Evolutionary conservation across 805 yeast species (phyloP).

Genomic region (Candida argentea): DNA sequence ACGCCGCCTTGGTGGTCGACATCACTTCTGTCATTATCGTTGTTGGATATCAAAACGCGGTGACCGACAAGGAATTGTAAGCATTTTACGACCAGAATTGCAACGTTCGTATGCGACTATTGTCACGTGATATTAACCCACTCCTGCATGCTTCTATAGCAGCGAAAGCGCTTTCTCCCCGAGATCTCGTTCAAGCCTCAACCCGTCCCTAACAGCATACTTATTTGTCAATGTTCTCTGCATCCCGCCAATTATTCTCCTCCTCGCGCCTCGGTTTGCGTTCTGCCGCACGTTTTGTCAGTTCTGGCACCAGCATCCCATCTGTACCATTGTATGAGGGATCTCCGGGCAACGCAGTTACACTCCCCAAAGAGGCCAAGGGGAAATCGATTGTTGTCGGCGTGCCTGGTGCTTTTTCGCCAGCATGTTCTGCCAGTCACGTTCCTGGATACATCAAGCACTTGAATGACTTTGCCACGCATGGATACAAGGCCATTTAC

Average conservation of each 20-base stretch:
- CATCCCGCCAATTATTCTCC: too few relatives aligned
- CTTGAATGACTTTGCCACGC: constrained; percentile 41
- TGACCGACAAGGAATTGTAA: too few relatives aligned
- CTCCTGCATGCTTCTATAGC: too few relatives aligned
- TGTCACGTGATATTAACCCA: too few relatives aligned
- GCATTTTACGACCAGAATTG: too few relatives aligned
- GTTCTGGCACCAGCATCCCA: constrained; percentile 57
- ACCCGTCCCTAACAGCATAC: too few relatives aligned
- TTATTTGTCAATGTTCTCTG: too few relatives aligned
- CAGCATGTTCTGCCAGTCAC: constrained; percentile 65
- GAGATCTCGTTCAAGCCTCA: too few relatives aligned
- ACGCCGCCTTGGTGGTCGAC: constrained; percentile 27
- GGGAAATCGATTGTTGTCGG: constrained; percentile 30
- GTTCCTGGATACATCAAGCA: constrained; percentile 62
- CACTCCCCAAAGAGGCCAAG: constrained; percentile 39
- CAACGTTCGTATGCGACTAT: too few relatives aligned
- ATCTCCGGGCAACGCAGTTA: constrained; percentile 54
- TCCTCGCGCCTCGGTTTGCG: too few relatives aligned
- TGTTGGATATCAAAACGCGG: constrained; percentile 2
- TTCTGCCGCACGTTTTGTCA: constrained; percentile 7
- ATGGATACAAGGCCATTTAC: constrained; percentile 56
- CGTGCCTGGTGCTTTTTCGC: constrained; percentile 62
- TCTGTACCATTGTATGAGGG: constrained; percentile 43
- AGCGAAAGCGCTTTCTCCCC: too few relatives aligned
- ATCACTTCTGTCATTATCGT: constrained; percentile 35